Evolutionary conservation across 1,139 yeast species (phyloP).

Genomic region (Blastobotrys proliferans): DNA sequence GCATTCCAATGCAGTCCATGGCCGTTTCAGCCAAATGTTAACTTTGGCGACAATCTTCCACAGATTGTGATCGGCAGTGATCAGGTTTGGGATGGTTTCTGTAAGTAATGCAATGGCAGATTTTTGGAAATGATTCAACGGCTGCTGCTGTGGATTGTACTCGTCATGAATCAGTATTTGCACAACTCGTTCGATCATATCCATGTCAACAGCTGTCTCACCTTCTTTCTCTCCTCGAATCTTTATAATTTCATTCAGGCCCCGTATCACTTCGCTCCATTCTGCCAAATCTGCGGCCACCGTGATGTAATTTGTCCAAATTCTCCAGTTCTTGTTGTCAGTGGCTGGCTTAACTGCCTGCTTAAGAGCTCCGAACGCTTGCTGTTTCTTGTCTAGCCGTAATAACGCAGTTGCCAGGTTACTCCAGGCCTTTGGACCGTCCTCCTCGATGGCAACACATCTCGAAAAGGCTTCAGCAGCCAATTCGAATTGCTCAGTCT

Average conservation of each 20-base stretch:
- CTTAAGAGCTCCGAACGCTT: constrained; percentile 79
- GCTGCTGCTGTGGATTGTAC: constrained; percentile 32
- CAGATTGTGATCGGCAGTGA: constrained; percentile 65
- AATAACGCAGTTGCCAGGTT: constrained; percentile 81
- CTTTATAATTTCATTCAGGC: constrained; percentile 60
- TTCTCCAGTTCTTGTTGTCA: constrained; percentile 72
- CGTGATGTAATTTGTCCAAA: constrained; percentile 81
- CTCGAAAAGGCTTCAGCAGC: constrained; percentile 94
- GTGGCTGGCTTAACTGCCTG: constrained; percentile 68
- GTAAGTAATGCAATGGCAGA: constrained; percentile 69
- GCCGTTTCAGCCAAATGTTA: constrained; percentile 79
- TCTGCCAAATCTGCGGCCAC: constrained; percentile 78
- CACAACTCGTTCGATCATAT: constrained; percentile 69
- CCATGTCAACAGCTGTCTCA: constrained; percentile 68
- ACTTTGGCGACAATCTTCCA: constrained; percentile 86
- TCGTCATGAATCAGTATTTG: constrained; percentile 56
- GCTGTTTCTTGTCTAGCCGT: constrained; percentile 58
- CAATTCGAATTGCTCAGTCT: constrained; percentile 61
- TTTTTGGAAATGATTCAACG: constrained; percentile 44
- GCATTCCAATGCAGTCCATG: constrained; percentile 84
- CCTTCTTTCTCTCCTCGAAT: constrained; percentile 50
- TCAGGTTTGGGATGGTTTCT: constrained; percentile 59
- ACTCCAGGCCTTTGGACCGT: constrained; percentile 88
- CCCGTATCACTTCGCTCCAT: constrained; percentile 83
- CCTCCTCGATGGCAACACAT: constrained; percentile 82